These are phyloP conservation scores for Cylindrodendrum hubeiense DNA, from an alignment of 2,329 filamentous ascomycete species.

Conservation along the genomic window DNA sequence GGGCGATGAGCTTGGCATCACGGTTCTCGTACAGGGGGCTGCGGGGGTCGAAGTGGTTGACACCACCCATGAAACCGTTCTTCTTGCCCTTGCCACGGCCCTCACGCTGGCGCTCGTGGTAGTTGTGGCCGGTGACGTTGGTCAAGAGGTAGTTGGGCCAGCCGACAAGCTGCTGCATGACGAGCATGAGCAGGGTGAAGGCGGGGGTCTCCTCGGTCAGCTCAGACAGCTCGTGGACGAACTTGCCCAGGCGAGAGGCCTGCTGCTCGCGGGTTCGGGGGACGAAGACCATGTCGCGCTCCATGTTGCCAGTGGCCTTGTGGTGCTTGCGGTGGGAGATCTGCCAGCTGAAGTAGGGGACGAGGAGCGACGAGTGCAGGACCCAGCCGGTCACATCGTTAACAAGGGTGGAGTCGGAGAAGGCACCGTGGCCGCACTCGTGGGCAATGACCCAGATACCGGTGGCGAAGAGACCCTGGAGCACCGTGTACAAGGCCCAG, in stretches of 20 bases:
- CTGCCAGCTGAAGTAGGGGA: slow-evolving; percentile 99
- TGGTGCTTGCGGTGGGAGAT: slow-evolving; percentile 99
- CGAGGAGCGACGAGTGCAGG: slow-evolving; percentile 87
- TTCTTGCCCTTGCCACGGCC: slow-evolving; percentile 93
- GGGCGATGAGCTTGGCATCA: slow-evolving; percentile 86
- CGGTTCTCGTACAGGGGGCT: slow-evolving; percentile 93
- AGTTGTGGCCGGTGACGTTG: slow-evolving; percentile 97
- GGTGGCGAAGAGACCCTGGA: slow-evolving; percentile 94
- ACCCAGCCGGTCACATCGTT: slow-evolving; percentile 96
- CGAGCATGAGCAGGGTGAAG: slow-evolving; percentile 77
- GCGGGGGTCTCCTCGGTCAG: slow-evolving; percentile 95
- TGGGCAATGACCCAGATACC: slow-evolving; percentile 97
- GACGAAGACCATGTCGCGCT: slow-evolving; percentile 99
- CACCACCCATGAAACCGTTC: slow-evolving; percentile 83
- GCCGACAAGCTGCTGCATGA: slow-evolving; percentile 89
- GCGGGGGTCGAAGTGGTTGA: slow-evolving; percentile 94
- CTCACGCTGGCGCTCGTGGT: slow-evolving; percentile 90
- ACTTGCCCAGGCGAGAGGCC: slow-evolving; percentile 78
- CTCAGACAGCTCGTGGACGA: slow-evolving; percentile 87
- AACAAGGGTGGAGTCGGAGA: slow-evolving; percentile 90
- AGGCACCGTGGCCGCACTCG: slow-evolving; percentile 97
- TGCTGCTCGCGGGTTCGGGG: slow-evolving; percentile 89
- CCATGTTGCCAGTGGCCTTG: slow-evolving; percentile 97
- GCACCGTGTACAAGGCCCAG: slow-evolving; percentile 76
- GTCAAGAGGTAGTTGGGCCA: slow-evolving; percentile 92